Percentiles rank a stretch among this genome's conserved stretches.
Evolutionary conservation across 2,329 filamentous ascomycete genomes (phyloP).

Genomic region (Colletotrichum eremochloae): DNA sequence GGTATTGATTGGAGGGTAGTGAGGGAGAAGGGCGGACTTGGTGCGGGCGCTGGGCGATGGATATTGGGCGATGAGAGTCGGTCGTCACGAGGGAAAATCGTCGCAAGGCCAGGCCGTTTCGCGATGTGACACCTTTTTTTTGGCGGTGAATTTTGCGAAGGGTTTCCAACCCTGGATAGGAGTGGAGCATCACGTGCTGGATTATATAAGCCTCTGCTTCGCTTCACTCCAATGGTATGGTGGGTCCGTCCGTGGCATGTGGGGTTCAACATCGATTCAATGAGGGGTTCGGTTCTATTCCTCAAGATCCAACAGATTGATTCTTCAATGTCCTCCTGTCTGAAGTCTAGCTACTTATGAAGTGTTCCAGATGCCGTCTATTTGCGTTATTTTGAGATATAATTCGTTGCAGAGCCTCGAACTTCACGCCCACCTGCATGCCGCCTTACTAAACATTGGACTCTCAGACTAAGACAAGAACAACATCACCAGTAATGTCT

Average conservation of each 20-base stretch:
- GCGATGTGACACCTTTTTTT: conserved; percentile 44
- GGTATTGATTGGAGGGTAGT: conserved; percentile 58
- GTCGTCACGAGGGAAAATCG: conserved; percentile 20
- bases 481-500: background rate
- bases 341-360: background rate
- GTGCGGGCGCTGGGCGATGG: conserved; percentile 44
- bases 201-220: background rate
- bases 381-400: background rate
- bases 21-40: conserved; percentile 48
- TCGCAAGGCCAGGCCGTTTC: background rate
- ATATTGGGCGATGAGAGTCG: conserved; percentile 46
- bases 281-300: background rate
- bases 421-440: background rate
- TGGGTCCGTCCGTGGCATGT: background rate
- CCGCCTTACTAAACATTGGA: background rate
- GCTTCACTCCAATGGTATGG: background rate
- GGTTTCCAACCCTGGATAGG: conserved; percentile 30
- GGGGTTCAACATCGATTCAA: background rate
- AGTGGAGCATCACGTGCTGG: background rate
- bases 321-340: no score
- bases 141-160: conserved; percentile 35
- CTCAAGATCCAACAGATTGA: background rate
- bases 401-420: no score
- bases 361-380: no score
- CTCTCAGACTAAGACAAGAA: background rate